phyloP scores from a whole-genome alignment of 768 basidiomycete species.

The Psilocybe sp. region DNA sequence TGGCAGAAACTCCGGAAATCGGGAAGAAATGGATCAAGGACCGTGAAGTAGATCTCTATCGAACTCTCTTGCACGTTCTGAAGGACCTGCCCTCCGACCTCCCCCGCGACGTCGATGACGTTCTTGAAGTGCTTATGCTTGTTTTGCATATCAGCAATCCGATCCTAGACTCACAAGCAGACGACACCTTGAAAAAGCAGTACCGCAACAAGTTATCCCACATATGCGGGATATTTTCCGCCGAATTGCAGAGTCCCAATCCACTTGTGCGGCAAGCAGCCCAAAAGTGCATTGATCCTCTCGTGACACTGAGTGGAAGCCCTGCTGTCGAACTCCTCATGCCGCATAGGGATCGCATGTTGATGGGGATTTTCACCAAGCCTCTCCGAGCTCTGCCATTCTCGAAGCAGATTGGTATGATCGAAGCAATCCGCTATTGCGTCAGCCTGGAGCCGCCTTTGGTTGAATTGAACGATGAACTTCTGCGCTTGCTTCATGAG shows the following conservation, averaged over 20 bases:
- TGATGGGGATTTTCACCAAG: slow-evolving; percentile 91
- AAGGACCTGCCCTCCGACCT: slow-evolving; percentile 94
- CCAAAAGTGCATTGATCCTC: slow-evolving; percentile 74
- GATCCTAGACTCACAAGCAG: slow-evolving; percentile 38
- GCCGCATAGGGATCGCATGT: slow-evolving; percentile 84
- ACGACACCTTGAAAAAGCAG: slow-evolving; percentile 35
- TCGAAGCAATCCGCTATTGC: slow-evolving; percentile 94
- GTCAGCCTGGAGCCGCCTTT: slow-evolving; percentile 86
- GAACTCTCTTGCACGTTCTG: slow-evolving; percentile 85
- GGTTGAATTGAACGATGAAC: slow-evolving; percentile 89
- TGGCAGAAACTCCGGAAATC: slow-evolving; percentile 69
- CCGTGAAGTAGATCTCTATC: slow-evolving; percentile 85
- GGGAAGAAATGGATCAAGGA: slow-evolving; percentile 80
- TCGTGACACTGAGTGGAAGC: slow-evolving; percentile 71
- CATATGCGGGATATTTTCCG: slow-evolving; percentile 79
- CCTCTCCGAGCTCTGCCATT: slow-evolving; percentile 94
- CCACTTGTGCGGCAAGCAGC: slow-evolving; percentile 80
- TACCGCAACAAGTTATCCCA: slow-evolving; percentile 59
- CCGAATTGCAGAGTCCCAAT: slow-evolving; percentile 87
- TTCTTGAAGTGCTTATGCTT: slow-evolving; percentile 69
- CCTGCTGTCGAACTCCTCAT: slow-evolving; percentile 76
- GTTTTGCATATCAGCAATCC: slow-evolving; percentile 62
- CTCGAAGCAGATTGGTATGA: slow-evolving; percentile 94
- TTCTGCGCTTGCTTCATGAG: slow-evolving; percentile 88
- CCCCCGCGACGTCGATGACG: slow-evolving; percentile 76